Base-by-base conservation (phyloP, 2,329 filamentous ascomycete genomes). In the Penicillium olsonii region DNA sequence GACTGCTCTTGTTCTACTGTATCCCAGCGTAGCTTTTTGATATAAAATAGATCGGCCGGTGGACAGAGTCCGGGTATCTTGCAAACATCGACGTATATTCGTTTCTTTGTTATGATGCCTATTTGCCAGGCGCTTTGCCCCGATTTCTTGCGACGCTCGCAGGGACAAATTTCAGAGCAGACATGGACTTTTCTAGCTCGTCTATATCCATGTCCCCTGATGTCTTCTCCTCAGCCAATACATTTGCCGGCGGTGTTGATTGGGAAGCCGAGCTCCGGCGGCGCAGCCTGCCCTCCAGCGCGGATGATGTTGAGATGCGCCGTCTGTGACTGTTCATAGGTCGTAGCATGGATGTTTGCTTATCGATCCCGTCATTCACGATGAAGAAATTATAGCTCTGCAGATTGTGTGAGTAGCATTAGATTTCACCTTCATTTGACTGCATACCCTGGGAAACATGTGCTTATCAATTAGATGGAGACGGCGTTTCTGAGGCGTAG, bases 401-500 rank as follows among this genome's bases (percentile, higher is more conserved):
- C 1, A n/a, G 6, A 24, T 43, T 12, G 8, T 26, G 18, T 54
- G 12, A 54, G 52, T 19, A 12, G 24, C 14, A 5, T 34, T 17
- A 11, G 31, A 22, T 8, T 11, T 7, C 8, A 26, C 7, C n/a
- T 24, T n/a, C 9, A 20, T 31, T 15, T 22, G 41, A 20, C 24
- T 17, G 17, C 66, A 53, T 64, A 77, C 75, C 66, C 83, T 84
- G 10, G 92, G 92, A 66, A 94, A 99, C 73, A 87, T 81, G 71
- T 99, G 94, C 74, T 96, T 96, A 76, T 96, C 92, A 59, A 96
- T 90, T 57, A 96, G 78, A 75, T 99, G 92, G 68, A 90, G 83
- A 27, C 89, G 82, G 37, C 94, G 83, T 71, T 96, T 97, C 63
- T 89, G 85, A 24, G 87, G 85, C 4, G 88, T 91, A 47, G 83